Conservation (phyloP, 2,329 filamentous ascomycete species). For the Trichoderma koningii region DNA sequence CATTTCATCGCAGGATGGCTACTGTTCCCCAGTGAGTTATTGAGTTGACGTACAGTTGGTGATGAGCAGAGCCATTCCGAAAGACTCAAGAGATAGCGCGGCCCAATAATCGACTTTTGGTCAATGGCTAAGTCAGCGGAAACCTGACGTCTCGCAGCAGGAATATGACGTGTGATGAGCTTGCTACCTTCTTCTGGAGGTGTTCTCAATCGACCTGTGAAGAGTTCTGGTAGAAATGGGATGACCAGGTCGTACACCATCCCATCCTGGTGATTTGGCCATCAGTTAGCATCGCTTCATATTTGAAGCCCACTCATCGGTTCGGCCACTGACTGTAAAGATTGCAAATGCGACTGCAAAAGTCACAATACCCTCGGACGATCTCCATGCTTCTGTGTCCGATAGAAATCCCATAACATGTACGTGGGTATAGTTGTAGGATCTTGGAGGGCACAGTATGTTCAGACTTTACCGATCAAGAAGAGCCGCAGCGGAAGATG, state of each 20-base stretch:
- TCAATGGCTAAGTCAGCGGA: not conserved
- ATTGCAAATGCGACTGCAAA: constrained; percentile 25
- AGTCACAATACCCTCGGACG: constrained; percentile 20
- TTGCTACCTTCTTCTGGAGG: constrained; percentile 24
- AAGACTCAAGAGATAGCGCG: constrained; percentile 23
- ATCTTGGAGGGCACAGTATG: not conserved
- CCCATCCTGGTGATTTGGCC: constrained; percentile 2
- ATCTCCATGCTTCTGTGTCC: constrained; percentile 9
- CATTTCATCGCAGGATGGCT: not conserved
- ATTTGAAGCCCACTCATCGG: not conserved
- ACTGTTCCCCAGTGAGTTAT: not conserved
- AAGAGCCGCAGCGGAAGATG: too few relatives aligned
- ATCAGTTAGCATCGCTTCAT: not conserved
- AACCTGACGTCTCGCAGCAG: not conserved
- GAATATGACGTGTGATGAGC: not conserved
- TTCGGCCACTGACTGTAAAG: constrained; percentile 10
- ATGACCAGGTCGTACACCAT: constrained; percentile 26
- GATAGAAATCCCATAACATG: constrained; percentile 5
- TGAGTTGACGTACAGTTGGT: constrained; percentile 15
- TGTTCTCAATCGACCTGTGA: constrained; percentile 19
- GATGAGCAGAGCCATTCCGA: constrained; percentile 24
- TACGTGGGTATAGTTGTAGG: not conserved
- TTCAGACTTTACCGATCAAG: not conserved
- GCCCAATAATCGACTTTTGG: constrained; percentile 24
- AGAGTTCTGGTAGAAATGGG: constrained; percentile 26